Base-by-base conservation (phyloP, 208 protist species). In the Leishmania mexicana region DNA sequence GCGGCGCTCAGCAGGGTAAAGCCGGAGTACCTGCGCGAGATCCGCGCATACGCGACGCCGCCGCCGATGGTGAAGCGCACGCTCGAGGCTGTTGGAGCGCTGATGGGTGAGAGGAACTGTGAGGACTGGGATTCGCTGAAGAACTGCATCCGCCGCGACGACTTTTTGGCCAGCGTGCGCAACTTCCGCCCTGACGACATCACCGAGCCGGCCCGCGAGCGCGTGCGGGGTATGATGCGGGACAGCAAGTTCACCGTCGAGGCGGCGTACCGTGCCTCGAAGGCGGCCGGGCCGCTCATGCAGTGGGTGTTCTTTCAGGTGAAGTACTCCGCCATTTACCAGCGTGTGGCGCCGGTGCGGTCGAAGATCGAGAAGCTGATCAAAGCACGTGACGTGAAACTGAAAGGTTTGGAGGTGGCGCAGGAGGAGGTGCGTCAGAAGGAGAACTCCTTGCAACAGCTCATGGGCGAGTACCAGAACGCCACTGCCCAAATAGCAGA, bases 291-390 rank as follows among this genome's bases (percentile, higher is more conserved):
- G 11, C 99, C 99, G 57, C 91, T 99, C 24, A 91, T 98, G 49
- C 96, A 99, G 86, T 99, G 99, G 99, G 93, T 99, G 24, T 78
- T 89, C 65, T 98, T 99, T 15, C 98, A 99, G 84, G 76, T 99
- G 35, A 91, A 97, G 76, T 99, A 98, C 86, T 93, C 96, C n/a
- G 88, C 91, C 54, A 99, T 99, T 75, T 92, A 97, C 68, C 86
- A 96, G 79, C 81, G 90, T 28, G 94, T 99, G 24, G 93, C 92
- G 74, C 99, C 99, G 57, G 91, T 99, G 47, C 91, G 97, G 53
- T 86, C 89, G 45, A 96, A 99, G 85, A 97, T 99, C 77, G 90
- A 90, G 40, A 74, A 81, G 73, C 90, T 99, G n/a, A 91, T 96
- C 58, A 83, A 77, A n/a, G 93, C 85, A 1, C 96, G 96, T 21